Conservation (phyloP, 1,139 yeast species). For the Arxiozyma slooffiae region DNA sequence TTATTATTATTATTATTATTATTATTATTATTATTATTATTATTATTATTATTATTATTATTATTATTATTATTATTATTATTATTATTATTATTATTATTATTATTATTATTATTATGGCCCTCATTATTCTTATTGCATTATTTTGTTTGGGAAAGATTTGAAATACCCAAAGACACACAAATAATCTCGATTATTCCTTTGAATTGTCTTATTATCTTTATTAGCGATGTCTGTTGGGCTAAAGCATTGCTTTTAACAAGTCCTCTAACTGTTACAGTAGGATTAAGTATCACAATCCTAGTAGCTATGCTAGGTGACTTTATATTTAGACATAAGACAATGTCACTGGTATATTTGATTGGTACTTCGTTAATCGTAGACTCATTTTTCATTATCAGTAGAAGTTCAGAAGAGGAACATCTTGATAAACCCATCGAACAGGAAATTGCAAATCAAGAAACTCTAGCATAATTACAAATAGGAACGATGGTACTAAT, state of each 20-base stretch:
- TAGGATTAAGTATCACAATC: slow-evolving; percentile 84
- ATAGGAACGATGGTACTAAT: too few relatives aligned
- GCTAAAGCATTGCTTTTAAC: slow-evolving; percentile 88
- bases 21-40: too few relatives aligned
- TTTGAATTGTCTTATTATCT: slow-evolving; percentile 64
- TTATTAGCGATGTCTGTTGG: slow-evolving; percentile 89
- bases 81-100: too few relatives aligned
- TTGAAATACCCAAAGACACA: slow-evolving; percentile 55
- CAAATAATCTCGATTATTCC: slow-evolving; percentile 47
- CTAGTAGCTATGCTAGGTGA: slow-evolving; percentile 94
- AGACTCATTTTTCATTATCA: slow-evolving; percentile 72
- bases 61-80: too few relatives aligned
- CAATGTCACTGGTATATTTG: slow-evolving; percentile 51
- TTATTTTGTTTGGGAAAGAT: slow-evolving; percentile 51
- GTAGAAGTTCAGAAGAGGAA: slow-evolving; percentile 61
- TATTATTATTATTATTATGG: slow-evolving; percentile 69
- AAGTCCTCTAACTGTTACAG: slow-evolving; percentile 89
- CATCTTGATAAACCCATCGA: slow-evolving; percentile 10
- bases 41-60: too few relatives aligned
- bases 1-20: too few relatives aligned
- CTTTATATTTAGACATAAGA: slow-evolving; percentile 57
- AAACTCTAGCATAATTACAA: not conserved
- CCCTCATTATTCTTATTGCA: slow-evolving; percentile 65
- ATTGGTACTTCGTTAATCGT: slow-evolving; percentile 76
- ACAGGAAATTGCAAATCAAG: slow-evolving; percentile 2